A percentile compares a stretch with the other conserved stretches of the same genome.
Evolutionary conservation across 2,329 filamentous ascomycete species (phyloP).

Genomic region (Epichloe baconii): DNA sequence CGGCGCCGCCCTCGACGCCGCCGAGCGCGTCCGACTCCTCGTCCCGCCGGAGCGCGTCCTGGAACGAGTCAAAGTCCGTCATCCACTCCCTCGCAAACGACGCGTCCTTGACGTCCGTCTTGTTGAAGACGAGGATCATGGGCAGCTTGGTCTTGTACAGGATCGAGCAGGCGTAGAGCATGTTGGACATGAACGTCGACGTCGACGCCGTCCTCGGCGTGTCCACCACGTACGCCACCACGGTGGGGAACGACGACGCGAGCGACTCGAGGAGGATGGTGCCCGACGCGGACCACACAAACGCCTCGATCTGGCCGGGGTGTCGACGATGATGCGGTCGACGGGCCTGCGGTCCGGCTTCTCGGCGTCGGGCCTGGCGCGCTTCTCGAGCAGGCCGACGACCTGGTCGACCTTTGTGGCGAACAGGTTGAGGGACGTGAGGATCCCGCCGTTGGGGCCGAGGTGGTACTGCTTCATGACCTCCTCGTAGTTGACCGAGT

Average conservation of each 20-base stretch:
- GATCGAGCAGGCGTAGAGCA: slow-evolving; percentile 98
- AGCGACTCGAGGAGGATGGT: slow-evolving; percentile 88
- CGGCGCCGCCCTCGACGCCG: slow-evolving; percentile 59
- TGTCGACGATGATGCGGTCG: slow-evolving; percentile 83
- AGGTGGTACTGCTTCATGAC: slow-evolving; percentile 99
- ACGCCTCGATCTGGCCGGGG: slow-evolving; percentile 95
- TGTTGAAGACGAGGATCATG: slow-evolving; percentile 99
- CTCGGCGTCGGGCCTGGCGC: slow-evolving; percentile 50
- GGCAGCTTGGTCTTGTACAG: slow-evolving; percentile 97
- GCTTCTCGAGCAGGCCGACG: slow-evolving; percentile 77
- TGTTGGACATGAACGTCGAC: slow-evolving; percentile 98
- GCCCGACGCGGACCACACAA: slow-evolving; percentile 94
- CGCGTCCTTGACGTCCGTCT: slow-evolving; percentile 88
- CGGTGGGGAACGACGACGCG: slow-evolving; percentile 87
- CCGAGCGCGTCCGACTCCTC: slow-evolving; percentile 68
- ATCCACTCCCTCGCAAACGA: slow-evolving; percentile 96
- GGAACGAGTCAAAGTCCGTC: slow-evolving; percentile 96
- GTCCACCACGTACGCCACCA: slow-evolving; percentile 95
- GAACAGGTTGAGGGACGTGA: slow-evolving; percentile 92
- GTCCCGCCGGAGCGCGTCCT: slow-evolving; percentile 68
- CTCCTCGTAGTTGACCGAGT: slow-evolving; percentile 98
- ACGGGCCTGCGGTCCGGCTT: slow-evolving; percentile 50
- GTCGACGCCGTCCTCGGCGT: slow-evolving; percentile 88
- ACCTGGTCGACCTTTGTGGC: slow-evolving; percentile 98
- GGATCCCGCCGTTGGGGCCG: slow-evolving; percentile 89